These are phyloP conservation scores for Pholiota conissans DNA, from an alignment of 768 basidiomycete species.

Conservation along the genomic window DNA sequence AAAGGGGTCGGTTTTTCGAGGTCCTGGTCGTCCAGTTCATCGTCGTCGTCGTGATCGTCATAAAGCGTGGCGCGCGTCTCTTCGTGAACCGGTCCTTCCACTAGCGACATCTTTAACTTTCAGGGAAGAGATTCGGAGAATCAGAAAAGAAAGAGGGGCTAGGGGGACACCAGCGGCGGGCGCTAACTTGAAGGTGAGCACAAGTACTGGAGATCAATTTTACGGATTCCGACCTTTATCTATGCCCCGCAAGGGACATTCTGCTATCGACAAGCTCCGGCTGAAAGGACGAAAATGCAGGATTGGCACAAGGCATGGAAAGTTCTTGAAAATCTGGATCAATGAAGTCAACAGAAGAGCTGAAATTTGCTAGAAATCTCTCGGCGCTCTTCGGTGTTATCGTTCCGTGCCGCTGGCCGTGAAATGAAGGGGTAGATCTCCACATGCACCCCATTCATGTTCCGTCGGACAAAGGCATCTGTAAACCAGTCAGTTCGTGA, in stretches of 20 bases:
- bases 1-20: slow-evolving; percentile 35
- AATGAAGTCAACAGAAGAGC: not conserved
- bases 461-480: not conserved
- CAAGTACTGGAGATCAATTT: not conserved
- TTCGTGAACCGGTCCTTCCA: not conserved
- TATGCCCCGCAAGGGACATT: not conserved
- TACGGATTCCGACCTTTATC: not conserved
- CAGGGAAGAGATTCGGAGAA: not conserved
- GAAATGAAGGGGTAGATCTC: not conserved
- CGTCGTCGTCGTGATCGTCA: not conserved
- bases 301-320: not conserved
- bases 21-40: slow-evolving; percentile 5
- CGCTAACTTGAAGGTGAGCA: not conserved
- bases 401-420: not conserved
- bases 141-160: not conserved
- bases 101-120: not conserved
- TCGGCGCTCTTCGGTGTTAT: not conserved
- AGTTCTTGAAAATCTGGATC: not conserved
- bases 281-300: not conserved
- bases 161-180: not conserved
- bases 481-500: not conserved
- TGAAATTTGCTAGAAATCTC: not conserved
- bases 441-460: not conserved
- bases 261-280: not conserved
- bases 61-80: not conserved